Evolutionary conservation across 306 rosid species (phyloP).

Genomic region (Lupinus albus): DNA sequence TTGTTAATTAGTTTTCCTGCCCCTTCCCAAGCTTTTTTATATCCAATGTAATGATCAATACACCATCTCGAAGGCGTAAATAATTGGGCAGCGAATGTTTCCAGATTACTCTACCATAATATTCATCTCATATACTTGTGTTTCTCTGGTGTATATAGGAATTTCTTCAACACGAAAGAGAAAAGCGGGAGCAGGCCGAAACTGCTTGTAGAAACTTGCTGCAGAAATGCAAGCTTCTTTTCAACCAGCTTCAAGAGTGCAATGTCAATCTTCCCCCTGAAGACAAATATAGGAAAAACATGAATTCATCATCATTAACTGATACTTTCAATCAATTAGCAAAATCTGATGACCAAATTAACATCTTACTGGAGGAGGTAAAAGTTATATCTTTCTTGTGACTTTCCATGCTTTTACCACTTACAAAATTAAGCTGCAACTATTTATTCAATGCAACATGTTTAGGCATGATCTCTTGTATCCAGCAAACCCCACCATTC

Average conservation of each 20-base stretch:
- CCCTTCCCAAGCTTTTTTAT: no score
- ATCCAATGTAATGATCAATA: no score
- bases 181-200: conserved; percentile 59
- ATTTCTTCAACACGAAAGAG: conserved; percentile 59
- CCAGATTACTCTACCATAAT: conserved; percentile 6
- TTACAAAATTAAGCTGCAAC: conserved; percentile 25
- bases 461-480: conserved; percentile 14
- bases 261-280: conserved; percentile 52
- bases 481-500: conserved; percentile 10
- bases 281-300: conserved; percentile 36
- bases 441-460: conserved; percentile 16
- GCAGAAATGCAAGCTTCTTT: conserved; percentile 65
- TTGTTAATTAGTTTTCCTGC: no score
- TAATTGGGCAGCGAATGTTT: conserved; percentile 39
- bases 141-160: conserved; percentile 55
- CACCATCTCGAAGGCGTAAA: no score
- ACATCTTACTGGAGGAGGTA: conserved; percentile 75
- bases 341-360: conserved; percentile 65
- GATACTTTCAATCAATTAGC: conserved; percentile 62
- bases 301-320: conserved; percentile 52
- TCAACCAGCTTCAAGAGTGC: conserved; percentile 69
- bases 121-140: conserved; percentile 10
- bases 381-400: conserved; percentile 21
- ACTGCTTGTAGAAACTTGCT: conserved; percentile 53
- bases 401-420: conserved; percentile 11